Evolutionary conservation across 176 grass and related monocot species (phyloP), one percentile per base, ranked within the genome.

Genomic region (Paspalum vaginatum): DNA sequence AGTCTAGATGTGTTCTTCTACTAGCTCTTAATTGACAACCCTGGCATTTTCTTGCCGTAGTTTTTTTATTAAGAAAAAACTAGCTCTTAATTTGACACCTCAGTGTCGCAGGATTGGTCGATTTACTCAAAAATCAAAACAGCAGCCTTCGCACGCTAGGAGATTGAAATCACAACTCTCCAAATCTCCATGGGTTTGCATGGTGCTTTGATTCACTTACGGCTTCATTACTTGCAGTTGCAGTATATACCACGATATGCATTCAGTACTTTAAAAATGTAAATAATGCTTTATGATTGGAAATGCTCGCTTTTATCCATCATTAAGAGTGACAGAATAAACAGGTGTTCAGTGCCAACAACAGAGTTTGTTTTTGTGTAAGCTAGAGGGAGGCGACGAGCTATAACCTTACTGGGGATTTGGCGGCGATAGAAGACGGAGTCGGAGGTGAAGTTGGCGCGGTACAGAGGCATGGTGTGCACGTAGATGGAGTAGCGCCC

Each of bases 401-500:
- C 84, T 83, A 68, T 83, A 68, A 88, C 96, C 96, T 99, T 86
- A 80, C 96, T 99, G 46, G 96, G 68, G 76, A 99, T 93, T 49
- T 91, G 87, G 55, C 96, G 84, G 6, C 43, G 69, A 81, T 91
- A 88, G 81, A 99, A 99, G 22, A 86, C 87, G 78, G 96, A 99
- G 61, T 88, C 67, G 14, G 86, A 56, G 20, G 92, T 93, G 78
- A 86, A 99, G 84, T 99, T 99, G 20, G 81, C 81, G 16, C 79
- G 61, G 77, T 91, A 95, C 16, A 83, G 65, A 21, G 96, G 96
- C 12, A 91, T 87, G 4, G 90, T 80, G 58, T 99, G 96, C 5
- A 99, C 74, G 72, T 99, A 91, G 81, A 99, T 70, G 57, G 96
- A 93, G 81, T 99, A 99, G 15, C 84, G 85, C 5, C 86, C 92